phyloP scores from a whole-genome alignment of 1,284 basidiomycete species.

The Sanghuangporus sanghuang region DNA sequence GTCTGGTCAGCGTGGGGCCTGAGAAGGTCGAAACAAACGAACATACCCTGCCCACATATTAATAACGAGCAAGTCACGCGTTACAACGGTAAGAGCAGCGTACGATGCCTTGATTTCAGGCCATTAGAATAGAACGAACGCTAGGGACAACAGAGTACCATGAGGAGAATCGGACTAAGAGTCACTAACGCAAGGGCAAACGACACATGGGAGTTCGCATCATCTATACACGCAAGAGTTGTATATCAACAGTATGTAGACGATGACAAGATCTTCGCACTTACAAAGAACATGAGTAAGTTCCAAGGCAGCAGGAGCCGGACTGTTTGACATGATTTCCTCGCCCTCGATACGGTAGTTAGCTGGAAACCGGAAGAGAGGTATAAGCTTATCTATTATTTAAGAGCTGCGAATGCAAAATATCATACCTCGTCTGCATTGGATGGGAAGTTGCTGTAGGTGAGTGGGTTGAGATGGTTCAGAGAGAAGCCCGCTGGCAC shows the following conservation, averaged over 20 bases:
- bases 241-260: slow-evolving; percentile 8
- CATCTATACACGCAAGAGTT: slow-evolving; percentile 39
- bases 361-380: not conserved
- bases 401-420: no score
- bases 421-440: not conserved
- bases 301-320: slow-evolving; percentile 42
- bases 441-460: not conserved
- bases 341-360: no score
- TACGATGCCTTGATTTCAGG: slow-evolving; percentile 59
- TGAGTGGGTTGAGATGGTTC: not conserved
- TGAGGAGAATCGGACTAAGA: slow-evolving; percentile 69
- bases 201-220: slow-evolving; percentile 59
- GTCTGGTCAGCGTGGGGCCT: not conserved
- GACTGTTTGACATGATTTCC: slow-evolving; percentile 3
- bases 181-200: slow-evolving; percentile 64
- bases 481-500: no score
- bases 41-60: slow-evolving; percentile 69
- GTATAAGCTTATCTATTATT: no score
- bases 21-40: not conserved
- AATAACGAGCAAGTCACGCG: slow-evolving; percentile 73
- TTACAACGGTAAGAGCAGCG: slow-evolving; percentile 67
- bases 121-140: slow-evolving; percentile 14
- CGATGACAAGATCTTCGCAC: slow-evolving; percentile 22
- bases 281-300: slow-evolving; percentile 66
- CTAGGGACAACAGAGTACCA: slow-evolving; percentile 39